phyloP scores from a whole-genome alignment of 2,329 filamentous ascomycete genomes.

The Fusarium sp. region DNA sequence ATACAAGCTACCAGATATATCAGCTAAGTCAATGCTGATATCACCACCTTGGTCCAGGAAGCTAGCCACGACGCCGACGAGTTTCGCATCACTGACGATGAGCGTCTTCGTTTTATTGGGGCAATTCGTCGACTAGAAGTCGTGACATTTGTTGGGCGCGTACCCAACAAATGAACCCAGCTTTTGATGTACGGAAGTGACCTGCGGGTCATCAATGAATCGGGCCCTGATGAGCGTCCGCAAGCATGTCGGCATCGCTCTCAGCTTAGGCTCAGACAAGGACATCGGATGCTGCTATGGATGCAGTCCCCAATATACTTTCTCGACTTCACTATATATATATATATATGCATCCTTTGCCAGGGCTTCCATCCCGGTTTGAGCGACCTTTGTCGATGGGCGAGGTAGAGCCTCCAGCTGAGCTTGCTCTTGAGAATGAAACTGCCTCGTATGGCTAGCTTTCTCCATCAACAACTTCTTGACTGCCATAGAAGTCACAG shows the following conservation, averaged over 20 bases:
- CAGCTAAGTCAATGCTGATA: background rate
- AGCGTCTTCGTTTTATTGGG: background rate
- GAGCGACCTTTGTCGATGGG: background rate
- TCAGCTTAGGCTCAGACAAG: background rate
- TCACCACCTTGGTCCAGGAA: background rate
- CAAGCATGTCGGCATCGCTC: background rate
- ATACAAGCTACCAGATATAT: background rate
- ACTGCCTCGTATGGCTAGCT: background rate
- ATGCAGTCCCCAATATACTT: background rate
- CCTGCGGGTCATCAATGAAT: background rate
- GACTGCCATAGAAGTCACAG: background rate
- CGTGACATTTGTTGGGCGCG: background rate
- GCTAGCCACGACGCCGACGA: background rate
- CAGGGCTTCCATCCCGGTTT: background rate
- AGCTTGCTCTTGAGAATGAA: background rate
- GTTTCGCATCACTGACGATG: background rate
- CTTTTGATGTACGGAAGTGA: background rate
- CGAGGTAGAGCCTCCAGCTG: background rate
- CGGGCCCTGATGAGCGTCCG: too few species aligned
- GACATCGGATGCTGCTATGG: background rate
- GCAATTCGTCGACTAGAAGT: background rate
- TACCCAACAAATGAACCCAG: background rate
- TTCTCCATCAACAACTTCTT: background rate
- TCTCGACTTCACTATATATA: background rate
- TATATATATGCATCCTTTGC: background rate